These are phyloP conservation scores for Luffa acutangula DNA, from an alignment of 306 rosid genomes.

Conservation along the genomic window DNA sequence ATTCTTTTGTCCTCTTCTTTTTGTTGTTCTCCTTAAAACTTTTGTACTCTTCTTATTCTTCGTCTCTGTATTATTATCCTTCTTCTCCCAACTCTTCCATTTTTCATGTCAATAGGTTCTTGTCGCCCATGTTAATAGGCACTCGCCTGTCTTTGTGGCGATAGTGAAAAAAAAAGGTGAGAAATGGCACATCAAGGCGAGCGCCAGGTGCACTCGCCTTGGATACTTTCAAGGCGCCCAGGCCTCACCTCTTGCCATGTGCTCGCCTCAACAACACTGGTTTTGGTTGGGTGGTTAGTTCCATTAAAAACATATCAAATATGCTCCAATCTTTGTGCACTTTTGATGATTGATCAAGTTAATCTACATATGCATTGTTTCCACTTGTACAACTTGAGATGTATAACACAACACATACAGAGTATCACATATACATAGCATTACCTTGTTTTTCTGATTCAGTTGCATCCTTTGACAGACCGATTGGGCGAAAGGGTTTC, in stretches of 20 bases:
- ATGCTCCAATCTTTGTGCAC: background rate
- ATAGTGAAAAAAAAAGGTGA: too few species aligned
- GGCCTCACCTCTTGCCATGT: too few species aligned
- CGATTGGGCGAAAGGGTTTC: conserved; percentile 6
- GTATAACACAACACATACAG: background rate
- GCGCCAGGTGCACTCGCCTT: too few species aligned
- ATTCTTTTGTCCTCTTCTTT: too few species aligned
- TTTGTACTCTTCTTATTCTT: background rate
- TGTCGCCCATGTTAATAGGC: too few species aligned
- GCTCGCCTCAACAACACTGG: too few species aligned
- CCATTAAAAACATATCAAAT: background rate
- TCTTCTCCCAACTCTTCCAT: background rate
- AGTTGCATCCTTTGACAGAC: conserved; percentile 9
- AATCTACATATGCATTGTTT: background rate
- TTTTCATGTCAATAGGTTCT: background rate
- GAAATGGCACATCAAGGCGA: too few species aligned
- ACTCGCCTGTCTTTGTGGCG: too few species aligned
- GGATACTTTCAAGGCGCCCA: too few species aligned
- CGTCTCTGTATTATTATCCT: background rate
- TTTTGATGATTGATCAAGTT: background rate
- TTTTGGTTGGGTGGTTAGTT: too few species aligned
- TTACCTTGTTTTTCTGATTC: background rate
- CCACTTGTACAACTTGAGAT: background rate
- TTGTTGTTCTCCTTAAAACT: too few species aligned
- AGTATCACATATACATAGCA: background rate